Evolutionary conservation across 179 eudicot genomes (phyloP).

Genomic region (Kewa caespitosa): DNA sequence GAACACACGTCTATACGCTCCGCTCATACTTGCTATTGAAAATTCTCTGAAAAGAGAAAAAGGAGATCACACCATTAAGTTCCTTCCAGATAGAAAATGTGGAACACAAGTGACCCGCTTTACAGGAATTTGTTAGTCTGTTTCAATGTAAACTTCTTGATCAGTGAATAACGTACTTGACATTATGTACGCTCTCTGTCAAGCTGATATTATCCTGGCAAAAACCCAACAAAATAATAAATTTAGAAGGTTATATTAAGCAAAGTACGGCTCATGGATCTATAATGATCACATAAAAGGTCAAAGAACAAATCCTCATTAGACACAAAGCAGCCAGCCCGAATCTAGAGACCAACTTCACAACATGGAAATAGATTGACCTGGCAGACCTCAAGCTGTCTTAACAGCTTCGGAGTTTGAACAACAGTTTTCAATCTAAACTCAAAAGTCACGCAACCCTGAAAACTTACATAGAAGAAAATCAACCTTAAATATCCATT

Average conservation of each 20-base stretch:
- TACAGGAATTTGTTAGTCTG: neutral
- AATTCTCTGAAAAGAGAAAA: constrained; percentile 58
- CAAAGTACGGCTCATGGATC: neutral
- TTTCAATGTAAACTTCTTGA: constrained; percentile 1
- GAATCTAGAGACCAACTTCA: neutral
- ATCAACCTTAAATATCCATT: neutral
- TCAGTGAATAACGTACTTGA: constrained; percentile 55
- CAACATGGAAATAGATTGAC: neutral
- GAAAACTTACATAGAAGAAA: neutral
- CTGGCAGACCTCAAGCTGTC: neutral
- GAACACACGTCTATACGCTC: constrained; percentile 82
- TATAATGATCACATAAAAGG: neutral
- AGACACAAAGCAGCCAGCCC: neutral
- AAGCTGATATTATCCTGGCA: constrained; percentile 81
- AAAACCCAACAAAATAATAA: neutral
- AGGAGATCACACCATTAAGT: neutral
- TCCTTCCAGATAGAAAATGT: neutral
- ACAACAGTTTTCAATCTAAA: neutral
- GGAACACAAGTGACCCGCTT: neutral
- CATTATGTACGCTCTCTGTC: constrained; percentile 65
- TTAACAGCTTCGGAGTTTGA: neutral
- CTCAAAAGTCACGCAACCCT: neutral
- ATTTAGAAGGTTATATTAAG: constrained; percentile 5
- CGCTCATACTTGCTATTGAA: constrained; percentile 82
- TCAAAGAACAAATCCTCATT: neutral